Conservation (phyloP, 768 basidiomycete species). For the Boletus fagicola region DNA sequence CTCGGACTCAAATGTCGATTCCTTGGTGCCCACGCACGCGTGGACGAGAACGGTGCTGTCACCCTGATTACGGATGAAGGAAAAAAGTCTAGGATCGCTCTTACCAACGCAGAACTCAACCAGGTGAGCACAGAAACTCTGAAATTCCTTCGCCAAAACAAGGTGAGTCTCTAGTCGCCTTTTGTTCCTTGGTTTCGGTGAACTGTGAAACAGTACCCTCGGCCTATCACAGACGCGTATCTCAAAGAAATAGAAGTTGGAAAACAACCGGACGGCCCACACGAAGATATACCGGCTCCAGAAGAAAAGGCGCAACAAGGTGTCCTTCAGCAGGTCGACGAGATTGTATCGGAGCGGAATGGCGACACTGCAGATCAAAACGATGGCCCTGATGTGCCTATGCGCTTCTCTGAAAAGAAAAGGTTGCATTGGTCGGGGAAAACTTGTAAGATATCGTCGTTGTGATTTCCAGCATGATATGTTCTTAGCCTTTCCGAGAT, state of each 20-base stretch:
- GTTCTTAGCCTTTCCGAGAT: constrained; percentile 40
- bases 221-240: constrained; percentile 63
- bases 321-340: neutral
- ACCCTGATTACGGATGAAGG: constrained; percentile 54
- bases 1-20: constrained; percentile 88
- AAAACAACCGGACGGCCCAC: constrained; percentile 15
- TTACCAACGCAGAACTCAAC: constrained; percentile 64
- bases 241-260: constrained; percentile 47
- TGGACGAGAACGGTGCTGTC: constrained; percentile 44
- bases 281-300: neutral
- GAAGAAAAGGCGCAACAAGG: constrained; percentile 19
- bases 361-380: constrained; percentile 36
- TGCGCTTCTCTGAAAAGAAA: constrained; percentile 80
- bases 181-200: neutral
- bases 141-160: constrained; percentile 63
- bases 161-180: constrained; percentile 42
- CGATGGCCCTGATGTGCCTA: constrained; percentile 68
- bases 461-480: constrained; percentile 11
- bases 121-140: constrained; percentile 57
- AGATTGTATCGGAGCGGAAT: constrained; percentile 34
- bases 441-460: constrained; percentile 56
- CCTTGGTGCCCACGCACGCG: constrained; percentile 69
- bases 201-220: constrained; percentile 50
- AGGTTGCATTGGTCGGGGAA: constrained; percentile 83
- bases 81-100: constrained; percentile 48